Evolutionary conservation across 2,329 filamentous ascomycete genomes (phyloP).

Genomic region (Madurella fahalii): DNA sequence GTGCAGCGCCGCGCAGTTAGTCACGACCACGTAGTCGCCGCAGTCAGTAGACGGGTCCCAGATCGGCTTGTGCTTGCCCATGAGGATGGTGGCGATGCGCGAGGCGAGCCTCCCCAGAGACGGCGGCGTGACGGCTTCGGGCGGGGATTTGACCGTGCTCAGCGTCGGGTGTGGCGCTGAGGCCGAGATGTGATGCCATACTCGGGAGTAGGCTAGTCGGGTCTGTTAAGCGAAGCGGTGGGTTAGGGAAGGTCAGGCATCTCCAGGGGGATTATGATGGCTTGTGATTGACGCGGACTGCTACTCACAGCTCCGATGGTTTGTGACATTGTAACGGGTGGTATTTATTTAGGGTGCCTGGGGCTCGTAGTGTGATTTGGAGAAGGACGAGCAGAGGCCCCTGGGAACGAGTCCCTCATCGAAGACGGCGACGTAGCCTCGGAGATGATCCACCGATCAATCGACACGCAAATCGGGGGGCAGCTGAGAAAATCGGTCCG

Average conservation of each 20-base stretch:
- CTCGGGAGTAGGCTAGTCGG: slow-evolving; percentile 89
- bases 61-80: slow-evolving; percentile 99
- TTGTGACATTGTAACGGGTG: slow-evolving; percentile 63
- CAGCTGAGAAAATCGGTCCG: neutral
- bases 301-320: slow-evolving; percentile 66
- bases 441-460: neutral
- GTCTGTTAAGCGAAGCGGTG: slow-evolving; percentile 55
- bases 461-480: neutral
- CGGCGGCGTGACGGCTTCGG: slow-evolving; percentile 57
- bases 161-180: slow-evolving; percentile 60
- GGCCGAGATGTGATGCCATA: slow-evolving; percentile 85
- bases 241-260: slow-evolving; percentile 1
- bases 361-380: neutral
- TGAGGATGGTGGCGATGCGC: slow-evolving; percentile 79
- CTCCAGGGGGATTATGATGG: no score
- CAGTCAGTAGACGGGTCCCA: slow-evolving; percentile 97
- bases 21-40: slow-evolving; percentile 96
- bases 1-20: slow-evolving; percentile 80
- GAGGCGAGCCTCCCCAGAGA: slow-evolving; percentile 88
- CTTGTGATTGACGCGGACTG: slow-evolving; percentile 6
- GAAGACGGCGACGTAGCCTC: slow-evolving; percentile 6
- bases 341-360: no score
- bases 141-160: slow-evolving; percentile 48
- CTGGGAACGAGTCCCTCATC: slow-evolving; percentile 33
- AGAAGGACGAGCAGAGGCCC: slow-evolving; percentile 18